Evolutionary conservation across 1,284 basidiomycete genomes (phyloP), one percentile per base, ranked within the genome.

Genomic region (Trametes polyzona): DNA sequence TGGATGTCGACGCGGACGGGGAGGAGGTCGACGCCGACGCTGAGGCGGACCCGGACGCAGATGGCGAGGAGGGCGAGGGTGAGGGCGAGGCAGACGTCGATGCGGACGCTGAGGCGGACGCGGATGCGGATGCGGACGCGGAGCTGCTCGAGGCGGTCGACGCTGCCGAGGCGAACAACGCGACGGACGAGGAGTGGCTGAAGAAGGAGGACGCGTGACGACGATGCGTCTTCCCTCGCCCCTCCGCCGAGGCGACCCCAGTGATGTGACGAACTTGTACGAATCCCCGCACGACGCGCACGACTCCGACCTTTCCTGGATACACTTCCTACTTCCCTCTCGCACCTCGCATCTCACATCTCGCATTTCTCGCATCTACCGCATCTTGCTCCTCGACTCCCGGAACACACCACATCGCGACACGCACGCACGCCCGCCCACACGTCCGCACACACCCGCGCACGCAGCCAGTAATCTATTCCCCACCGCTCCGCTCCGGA

Each of bases 71-170:
- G 41, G 68, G 67, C 27, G 69, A 64, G 2, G 71, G 68, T 58
- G 65, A 47, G 0, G 65, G 66, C 37, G 68, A 69, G 26, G 69
- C 60, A 0, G 71, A 69, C n/a, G 47, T 43, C 1, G 60, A 62
- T 23, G 69, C 59, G 12, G 66, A 68, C 36, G 69, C 57, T 6
- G 68, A 69, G 24, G 65, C 60, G 1, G 67, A 68, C 30, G 68
- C 63, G 3, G 71, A 67, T 14, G 71, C 63, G 12, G 72, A 74
- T 40, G 68, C 71, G 5, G 73, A 73, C 10, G 71, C 70, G 32
- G 73, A 74, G 56, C 59, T 74, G 58, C 63, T 75, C 30, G 72
- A 71, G 58, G 73, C 73, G 10, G 73, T 74, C 17, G 73, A 74
- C 52, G 73, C 73, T 8, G 71, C 72, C 3, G 73, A 74, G 66